A percentile compares a stretch with the other conserved stretches of the same genome.
These are phyloP conservation scores for Exophiala sp. DNA, from an alignment of 2,329 filamentous ascomycete genomes.

Conservation along the genomic window DNA sequence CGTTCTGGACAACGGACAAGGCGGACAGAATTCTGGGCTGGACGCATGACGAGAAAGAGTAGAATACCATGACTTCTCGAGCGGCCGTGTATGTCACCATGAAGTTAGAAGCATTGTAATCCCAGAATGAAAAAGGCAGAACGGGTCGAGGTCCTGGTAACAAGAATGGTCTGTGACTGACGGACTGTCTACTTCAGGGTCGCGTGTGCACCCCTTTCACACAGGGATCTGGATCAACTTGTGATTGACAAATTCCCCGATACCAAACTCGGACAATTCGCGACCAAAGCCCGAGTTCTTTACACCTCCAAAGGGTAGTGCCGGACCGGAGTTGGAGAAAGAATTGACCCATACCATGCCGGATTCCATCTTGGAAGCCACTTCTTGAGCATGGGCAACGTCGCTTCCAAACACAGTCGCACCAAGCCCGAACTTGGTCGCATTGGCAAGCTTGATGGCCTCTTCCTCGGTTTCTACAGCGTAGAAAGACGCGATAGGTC, in stretches of 20 bases:
- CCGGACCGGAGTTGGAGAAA: slow-evolving; percentile 1
- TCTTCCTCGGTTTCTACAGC: slow-evolving; percentile 57
- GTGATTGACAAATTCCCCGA: slow-evolving; percentile 1
- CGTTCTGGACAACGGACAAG: neutral
- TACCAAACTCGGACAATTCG: slow-evolving; percentile 6
- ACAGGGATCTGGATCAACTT: neutral
- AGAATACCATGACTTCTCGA: no score
- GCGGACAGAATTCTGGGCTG: neutral
- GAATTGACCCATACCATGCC: slow-evolving; percentile 20
- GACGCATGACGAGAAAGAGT: slow-evolving; percentile 17
- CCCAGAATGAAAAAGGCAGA: no score
- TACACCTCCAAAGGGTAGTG: slow-evolving; percentile 17
- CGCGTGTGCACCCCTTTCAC: no score
- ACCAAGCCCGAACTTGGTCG: slow-evolving; percentile 13
- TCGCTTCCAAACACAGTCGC: slow-evolving; percentile 51
- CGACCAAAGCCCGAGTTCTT: slow-evolving; percentile 19
- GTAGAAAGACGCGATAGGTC: slow-evolving; percentile 68
- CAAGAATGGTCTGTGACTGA: no score
- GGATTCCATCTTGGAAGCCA: slow-evolving; percentile 41
- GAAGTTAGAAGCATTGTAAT: no score
- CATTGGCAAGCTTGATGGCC: slow-evolving; percentile 68
- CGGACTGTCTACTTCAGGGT: no score
- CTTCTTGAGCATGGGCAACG: slow-evolving; percentile 59
- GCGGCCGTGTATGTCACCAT: no score
- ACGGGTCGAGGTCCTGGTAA: no score